Base-by-base conservation (phyloP, 192 early-diverging fungal genomes). In the Coemansia sp. region DNA sequence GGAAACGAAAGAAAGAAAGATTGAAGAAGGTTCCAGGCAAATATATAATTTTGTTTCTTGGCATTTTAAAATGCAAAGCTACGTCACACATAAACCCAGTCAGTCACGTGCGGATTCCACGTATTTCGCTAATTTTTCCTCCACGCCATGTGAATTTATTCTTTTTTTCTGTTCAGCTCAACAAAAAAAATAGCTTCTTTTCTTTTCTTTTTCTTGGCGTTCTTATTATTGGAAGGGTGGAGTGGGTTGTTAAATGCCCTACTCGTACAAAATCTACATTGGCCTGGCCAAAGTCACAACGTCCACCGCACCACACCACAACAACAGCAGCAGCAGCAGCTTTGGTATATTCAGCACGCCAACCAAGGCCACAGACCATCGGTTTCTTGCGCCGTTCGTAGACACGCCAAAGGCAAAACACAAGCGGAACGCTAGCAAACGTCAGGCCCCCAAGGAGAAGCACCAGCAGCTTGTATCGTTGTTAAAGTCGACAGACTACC, bases 221-320 rank as follows among this genome's bases (percentile, higher is more conserved):
- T 40, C 11, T 8, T 40, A 40, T 13, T 40, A 1, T 40, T 40
- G 11, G 9, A 40, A 40, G 11, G 36, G 38, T 45, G 42, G n/a
- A n/a, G 13, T 4, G 15, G 13, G 17, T 4, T 33, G 14, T 57
- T 57, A 57, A 35, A 57, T 57, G 55, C 55, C 55, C 35, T 57
- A 49, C 40, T 60, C 25, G n/a, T 70, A 70, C 62, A 64, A 40
- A 29, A 13, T 70, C 19, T 70, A 70, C 32, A 70, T 70, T 49
- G 69, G 69, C 9, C 61, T 63, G 32, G 62, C 57, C 14, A 23
- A 60, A 32, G 22, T 62, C n/a, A 36, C 42, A 22, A n/a, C 62
- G 45, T 23, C 33, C 7, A 0, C 29, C 17, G 17, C 34, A 17
- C 29, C 19, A 41, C 48, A 61, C 58, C 38, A 17, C 33, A 13